These are phyloP conservation scores for Eleusine indica DNA, from an alignment of 176 grass and related monocot species.

Conservation along the genomic window DNA sequence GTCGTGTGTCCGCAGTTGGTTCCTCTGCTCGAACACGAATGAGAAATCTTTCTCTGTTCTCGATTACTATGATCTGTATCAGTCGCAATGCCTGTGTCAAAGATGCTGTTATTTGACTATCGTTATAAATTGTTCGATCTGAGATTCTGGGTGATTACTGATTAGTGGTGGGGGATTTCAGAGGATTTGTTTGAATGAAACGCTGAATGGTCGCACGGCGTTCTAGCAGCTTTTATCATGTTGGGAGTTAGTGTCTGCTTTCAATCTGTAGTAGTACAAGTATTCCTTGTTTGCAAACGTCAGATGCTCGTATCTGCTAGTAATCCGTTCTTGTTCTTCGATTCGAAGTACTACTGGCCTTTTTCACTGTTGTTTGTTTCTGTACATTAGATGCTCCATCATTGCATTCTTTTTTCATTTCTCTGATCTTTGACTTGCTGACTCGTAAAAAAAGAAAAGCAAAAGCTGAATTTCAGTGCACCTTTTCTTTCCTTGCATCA, in stretches of 20 bases:
- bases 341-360: neutral
- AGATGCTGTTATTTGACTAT: no score
- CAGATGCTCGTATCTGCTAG: no score
- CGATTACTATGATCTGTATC: neutral
- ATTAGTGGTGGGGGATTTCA: neutral
- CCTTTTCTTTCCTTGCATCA: constrained; percentile 33
- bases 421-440: constrained; percentile 41
- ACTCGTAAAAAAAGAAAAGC: constrained; percentile 6
- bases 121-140: neutral
- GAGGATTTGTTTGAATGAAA: neutral
- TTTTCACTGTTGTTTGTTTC: constrained; percentile 1
- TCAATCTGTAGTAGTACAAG: neutral
- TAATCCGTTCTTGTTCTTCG: no score
- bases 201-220: neutral
- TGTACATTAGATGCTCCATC: constrained; percentile 27
- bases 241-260: neutral
- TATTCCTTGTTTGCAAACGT: no score
- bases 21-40: neutral
- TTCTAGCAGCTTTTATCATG: neutral
- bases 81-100: neutral
- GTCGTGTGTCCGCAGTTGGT: neutral
- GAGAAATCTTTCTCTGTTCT: neutral
- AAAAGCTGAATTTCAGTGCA: constrained; percentile 41
- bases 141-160: no score
- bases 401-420: constrained; percentile 6